Base-by-base conservation (phyloP, 169 alveolate genomes). In the Cryptosporidium muris region DNA sequence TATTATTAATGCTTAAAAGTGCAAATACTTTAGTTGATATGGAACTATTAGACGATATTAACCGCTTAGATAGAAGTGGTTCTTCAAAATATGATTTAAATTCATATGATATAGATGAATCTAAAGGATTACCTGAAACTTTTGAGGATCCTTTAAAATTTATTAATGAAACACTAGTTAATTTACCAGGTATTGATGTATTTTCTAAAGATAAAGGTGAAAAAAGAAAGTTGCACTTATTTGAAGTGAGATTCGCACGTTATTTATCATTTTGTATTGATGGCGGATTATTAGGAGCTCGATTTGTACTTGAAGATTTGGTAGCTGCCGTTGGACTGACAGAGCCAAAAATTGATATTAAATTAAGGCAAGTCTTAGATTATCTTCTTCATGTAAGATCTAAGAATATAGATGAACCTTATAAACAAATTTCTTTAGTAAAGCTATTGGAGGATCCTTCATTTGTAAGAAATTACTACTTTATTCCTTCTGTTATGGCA, bases 91-190 rank as follows among this genome's bases (percentile, higher is more conserved):
- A 67, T 36, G 82, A 52, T 12, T 25, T 5, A 5, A 6, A 1
- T 37, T 53, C 63, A 16, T 60, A 60, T 9, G 45, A 38, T 1
- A 60, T 5, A 14, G 9, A 40, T 12, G 85, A 74, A 3, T 58
- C 54, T 58, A 68, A 74, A n/a, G 51, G 51, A 25, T 38, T 36
- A 4, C 53, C 54, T 58, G 74, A 74, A 36, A 63, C 48, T 12
- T 74, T 74, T 58, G 85, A 74, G 38, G 85, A 74, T 36, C 85
- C 85, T n/a, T 58, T 74, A 68, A 64, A 54, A 48, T 74, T 66
- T 47, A 74, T 74, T 37, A 66, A 74, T 56, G 85, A 74, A 74
- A 74, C 60, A 68, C 67, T 74, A 16, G 63, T 64, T 56, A 66
- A 74, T 36, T 42, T 60, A 6, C 60, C 60, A 25, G 85, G 85